phyloP scores from a whole-genome alignment of 1,284 basidiomycete species.

The Microbotryum silenes-acaulis region DNA sequence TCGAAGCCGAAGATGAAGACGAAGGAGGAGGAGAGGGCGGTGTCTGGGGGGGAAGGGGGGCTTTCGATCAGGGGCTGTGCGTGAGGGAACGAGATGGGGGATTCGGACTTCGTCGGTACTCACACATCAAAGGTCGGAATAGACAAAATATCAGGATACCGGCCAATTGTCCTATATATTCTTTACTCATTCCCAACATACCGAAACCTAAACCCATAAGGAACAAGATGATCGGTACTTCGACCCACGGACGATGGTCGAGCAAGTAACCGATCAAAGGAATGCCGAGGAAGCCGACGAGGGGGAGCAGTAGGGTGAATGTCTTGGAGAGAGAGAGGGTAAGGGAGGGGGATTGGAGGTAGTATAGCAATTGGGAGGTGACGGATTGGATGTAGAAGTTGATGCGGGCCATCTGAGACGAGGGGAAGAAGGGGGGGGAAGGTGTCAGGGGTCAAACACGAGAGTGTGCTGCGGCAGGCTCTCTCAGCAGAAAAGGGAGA shows the following conservation, averaged over 20 bases:
- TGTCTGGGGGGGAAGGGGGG: slow-evolving; percentile 36
- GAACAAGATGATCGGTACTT: slow-evolving; percentile 38
- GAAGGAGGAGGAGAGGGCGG: slow-evolving; percentile 36
- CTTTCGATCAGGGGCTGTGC: too few relatives aligned
- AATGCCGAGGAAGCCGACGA: slow-evolving; percentile 40
- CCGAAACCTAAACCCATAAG: slow-evolving; percentile 39
- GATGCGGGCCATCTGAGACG: slow-evolving; percentile 40
- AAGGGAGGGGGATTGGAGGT: slow-evolving; percentile 35
- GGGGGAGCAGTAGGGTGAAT: slow-evolving; percentile 43
- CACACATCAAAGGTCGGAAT: slow-evolving; percentile 32
- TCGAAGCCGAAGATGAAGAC: slow-evolving; percentile 38
- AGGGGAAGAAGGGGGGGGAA: slow-evolving; percentile 13
- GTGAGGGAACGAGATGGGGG: too few relatives aligned
- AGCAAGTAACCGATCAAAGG: slow-evolving; percentile 40
- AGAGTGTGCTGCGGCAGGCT: not conserved
- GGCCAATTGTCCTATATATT: slow-evolving; percentile 36
- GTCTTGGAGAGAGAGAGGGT: slow-evolving; percentile 39
- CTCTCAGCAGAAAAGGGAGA: slow-evolving; percentile 6
- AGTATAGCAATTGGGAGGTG: slow-evolving; percentile 40
- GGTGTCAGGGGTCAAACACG: too few relatives aligned
- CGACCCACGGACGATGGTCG: slow-evolving; percentile 37
- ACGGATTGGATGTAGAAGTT: slow-evolving; percentile 44
- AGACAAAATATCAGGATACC: slow-evolving; percentile 40
- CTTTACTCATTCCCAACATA: slow-evolving; percentile 35
- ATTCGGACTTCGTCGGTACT: not conserved